Percentiles rank a stretch among this genome's conserved stretches.
These are phyloP conservation scores for Priceomyces fermenticarens DNA, from an alignment of 805 yeast species.

Conservation along the genomic window DNA sequence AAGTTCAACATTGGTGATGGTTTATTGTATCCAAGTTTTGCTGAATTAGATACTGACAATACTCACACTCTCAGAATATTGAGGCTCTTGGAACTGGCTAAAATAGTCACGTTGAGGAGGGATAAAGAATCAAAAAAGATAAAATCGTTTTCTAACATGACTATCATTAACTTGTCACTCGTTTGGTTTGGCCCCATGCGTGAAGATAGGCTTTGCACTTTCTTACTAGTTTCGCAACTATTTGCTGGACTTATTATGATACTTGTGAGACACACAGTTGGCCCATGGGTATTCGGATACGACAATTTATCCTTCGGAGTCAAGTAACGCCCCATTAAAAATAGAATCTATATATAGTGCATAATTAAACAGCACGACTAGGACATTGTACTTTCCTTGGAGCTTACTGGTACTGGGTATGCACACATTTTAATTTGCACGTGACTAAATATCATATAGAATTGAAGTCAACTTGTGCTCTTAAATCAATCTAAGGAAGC, in stretches of 20 bases:
- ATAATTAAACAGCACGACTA: background rate
- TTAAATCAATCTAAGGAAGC: too few species aligned
- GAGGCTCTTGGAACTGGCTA: slow-evolving; percentile 43
- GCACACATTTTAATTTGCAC: too few species aligned
- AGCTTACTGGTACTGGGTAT: too few species aligned
- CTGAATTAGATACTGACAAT: slow-evolving; percentile 26
- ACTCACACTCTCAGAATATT: slow-evolving; percentile 28
- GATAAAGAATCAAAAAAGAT: slow-evolving; percentile 19
- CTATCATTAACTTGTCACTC: slow-evolving; percentile 76
- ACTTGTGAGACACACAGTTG: slow-evolving; percentile 74
- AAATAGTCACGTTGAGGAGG: slow-evolving; percentile 42
- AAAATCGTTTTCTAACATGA: slow-evolving; percentile 69
- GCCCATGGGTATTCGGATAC: slow-evolving; percentile 82
- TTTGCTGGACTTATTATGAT: slow-evolving; percentile 64
- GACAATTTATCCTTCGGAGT: slow-evolving; percentile 63
- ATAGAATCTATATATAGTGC: background rate
- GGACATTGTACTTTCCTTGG: background rate
- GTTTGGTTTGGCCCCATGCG: slow-evolving; percentile 90
- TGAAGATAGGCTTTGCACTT: slow-evolving; percentile 70
- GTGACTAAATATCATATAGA: too few species aligned
- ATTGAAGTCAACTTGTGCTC: too few species aligned
- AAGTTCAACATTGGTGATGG: slow-evolving; percentile 66
- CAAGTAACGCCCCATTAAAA: slow-evolving; percentile 17
- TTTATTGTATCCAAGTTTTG: slow-evolving; percentile 62
- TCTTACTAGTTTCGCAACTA: slow-evolving; percentile 63